A percentile compares a stretch with the other conserved stretches of the same genome.
These are phyloP conservation scores for Neurospora sp. DNA, from an alignment of 495 filamentous ascomycete genomes.

Conservation along the genomic window DNA sequence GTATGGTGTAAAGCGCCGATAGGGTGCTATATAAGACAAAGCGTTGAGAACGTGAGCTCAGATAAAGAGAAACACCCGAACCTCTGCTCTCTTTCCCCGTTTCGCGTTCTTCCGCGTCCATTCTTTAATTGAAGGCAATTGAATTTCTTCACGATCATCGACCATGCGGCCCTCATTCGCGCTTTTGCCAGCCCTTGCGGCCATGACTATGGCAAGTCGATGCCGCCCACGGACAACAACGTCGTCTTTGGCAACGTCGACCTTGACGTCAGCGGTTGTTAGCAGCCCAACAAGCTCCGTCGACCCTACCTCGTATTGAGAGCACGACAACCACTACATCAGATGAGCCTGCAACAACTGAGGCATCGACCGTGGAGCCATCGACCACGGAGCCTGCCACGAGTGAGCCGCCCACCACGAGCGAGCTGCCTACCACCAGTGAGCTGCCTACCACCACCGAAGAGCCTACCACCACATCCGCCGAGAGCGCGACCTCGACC, in stretches of 20 bases:
- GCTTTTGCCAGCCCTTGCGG: neutral
- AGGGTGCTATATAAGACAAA: neutral
- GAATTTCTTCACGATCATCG: neutral
- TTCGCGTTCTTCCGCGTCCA: neutral
- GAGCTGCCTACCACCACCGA: neutral
- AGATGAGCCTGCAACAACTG: neutral
- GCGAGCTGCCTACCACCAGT: neutral
- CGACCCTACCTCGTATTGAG: neutral
- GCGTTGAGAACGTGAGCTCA: neutral
- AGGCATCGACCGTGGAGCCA: neutral
- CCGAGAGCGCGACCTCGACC: neutral
- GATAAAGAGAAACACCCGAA: neutral
- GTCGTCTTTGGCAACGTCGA: neutral
- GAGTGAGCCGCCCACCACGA: neutral
- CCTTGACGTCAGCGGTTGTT: neutral
- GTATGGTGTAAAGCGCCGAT: neutral
- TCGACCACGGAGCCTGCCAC: neutral
- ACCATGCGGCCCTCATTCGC: neutral
- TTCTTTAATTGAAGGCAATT: neutral
- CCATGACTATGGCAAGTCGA: neutral
- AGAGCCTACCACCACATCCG: neutral
- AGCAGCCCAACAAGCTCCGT: neutral
- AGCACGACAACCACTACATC: neutral
- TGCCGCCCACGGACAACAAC: neutral
- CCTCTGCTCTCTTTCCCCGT: neutral